Evolutionary conservation across 2,329 filamentous ascomycete species (phyloP).

Genomic region (Calonectria fujianensis): DNA sequence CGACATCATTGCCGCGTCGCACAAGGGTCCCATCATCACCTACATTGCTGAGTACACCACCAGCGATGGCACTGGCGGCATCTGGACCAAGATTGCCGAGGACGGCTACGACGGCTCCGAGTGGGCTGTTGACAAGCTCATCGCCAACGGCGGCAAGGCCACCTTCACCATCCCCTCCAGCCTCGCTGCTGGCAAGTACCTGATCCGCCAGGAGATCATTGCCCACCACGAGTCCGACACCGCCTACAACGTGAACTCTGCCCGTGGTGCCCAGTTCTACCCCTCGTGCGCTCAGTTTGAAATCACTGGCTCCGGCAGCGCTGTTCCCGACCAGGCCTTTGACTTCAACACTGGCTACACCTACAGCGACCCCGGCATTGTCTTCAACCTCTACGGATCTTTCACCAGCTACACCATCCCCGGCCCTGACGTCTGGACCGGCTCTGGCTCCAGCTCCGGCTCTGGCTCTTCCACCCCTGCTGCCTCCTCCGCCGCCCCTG

Average conservation of each 20-base stretch:
- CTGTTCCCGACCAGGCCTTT: conserved; percentile 63
- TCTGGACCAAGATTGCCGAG: conserved; percentile 70
- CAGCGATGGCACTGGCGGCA: conserved; percentile 66
- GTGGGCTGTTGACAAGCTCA: conserved; percentile 68
- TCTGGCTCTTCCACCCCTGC: conserved; percentile 24
- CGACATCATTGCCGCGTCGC: conserved; percentile 72
- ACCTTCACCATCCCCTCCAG: conserved; percentile 67
- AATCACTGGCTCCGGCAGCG: conserved; percentile 69
- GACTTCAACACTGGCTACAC: conserved; percentile 74
- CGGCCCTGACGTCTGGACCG: conserved; percentile 59
- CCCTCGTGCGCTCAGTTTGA: conserved; percentile 77
- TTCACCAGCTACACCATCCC: conserved; percentile 59
- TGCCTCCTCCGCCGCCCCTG: conserved; percentile 18
- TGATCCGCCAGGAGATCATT: conserved; percentile 74
- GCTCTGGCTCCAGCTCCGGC: conserved; percentile 44
- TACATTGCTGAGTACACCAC: conserved; percentile 69
- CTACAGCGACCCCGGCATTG: conserved; percentile 73
- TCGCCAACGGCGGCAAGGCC: conserved; percentile 69
- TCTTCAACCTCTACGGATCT: conserved; percentile 74
- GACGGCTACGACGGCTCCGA: conserved; percentile 61
- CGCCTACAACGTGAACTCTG: conserved; percentile 54
- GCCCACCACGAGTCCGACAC: conserved; percentile 68
- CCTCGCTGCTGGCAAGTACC: conserved; percentile 71
- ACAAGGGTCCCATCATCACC: conserved; percentile 72
- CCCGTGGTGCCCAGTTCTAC: conserved; percentile 67